Evolutionary conservation across 2,329 filamentous ascomycete genomes (phyloP).

Genomic region (Exophiala mesophila): DNA sequence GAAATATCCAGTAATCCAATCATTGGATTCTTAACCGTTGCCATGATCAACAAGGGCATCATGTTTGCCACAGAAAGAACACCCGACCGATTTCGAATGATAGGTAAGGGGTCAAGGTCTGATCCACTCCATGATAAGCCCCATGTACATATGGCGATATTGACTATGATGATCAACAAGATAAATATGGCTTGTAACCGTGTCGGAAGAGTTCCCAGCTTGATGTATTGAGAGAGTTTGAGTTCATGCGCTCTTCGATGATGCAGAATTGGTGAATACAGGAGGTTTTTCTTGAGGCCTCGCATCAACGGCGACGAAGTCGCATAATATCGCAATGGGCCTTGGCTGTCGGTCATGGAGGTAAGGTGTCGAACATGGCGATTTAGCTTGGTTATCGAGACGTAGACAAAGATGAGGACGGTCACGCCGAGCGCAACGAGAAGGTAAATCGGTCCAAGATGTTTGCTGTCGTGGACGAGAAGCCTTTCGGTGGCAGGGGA

Average conservation of each 20-base stretch:
- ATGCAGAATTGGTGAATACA: slow-evolving; percentile 44
- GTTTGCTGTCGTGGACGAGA: slow-evolving; percentile 43
- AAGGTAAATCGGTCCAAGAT: slow-evolving; percentile 57
- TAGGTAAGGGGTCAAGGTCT: slow-evolving; percentile 31
- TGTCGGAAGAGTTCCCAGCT: slow-evolving; percentile 43
- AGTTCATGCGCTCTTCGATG: slow-evolving; percentile 42
- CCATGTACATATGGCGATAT: slow-evolving; percentile 47
- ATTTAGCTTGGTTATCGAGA: slow-evolving; percentile 55
- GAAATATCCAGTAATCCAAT: slow-evolving; percentile 38
- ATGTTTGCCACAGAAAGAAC: slow-evolving; percentile 41
- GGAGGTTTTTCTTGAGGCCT: slow-evolving; percentile 65
- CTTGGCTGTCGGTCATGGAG: slow-evolving; percentile 64
- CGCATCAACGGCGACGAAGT: slow-evolving; percentile 51
- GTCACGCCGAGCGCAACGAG: slow-evolving; percentile 62
- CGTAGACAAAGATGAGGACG: slow-evolving; percentile 62
- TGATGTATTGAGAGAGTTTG: slow-evolving; percentile 39
- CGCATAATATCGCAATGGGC: slow-evolving; percentile 69
- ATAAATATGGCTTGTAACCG: slow-evolving; percentile 42
- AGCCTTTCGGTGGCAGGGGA: slow-evolving; percentile 13
- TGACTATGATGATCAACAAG: slow-evolving; percentile 38
- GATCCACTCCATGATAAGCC: slow-evolving; percentile 37
- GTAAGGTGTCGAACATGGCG: slow-evolving; percentile 68
- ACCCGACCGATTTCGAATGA: slow-evolving; percentile 41
- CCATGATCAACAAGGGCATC: slow-evolving; percentile 39
- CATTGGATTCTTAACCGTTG: slow-evolving; percentile 40